Evolutionary conservation across 768 basidiomycete species (phyloP), one percentile per base, ranked within the genome.

Genomic region (Rhodotorula paludigena): DNA sequence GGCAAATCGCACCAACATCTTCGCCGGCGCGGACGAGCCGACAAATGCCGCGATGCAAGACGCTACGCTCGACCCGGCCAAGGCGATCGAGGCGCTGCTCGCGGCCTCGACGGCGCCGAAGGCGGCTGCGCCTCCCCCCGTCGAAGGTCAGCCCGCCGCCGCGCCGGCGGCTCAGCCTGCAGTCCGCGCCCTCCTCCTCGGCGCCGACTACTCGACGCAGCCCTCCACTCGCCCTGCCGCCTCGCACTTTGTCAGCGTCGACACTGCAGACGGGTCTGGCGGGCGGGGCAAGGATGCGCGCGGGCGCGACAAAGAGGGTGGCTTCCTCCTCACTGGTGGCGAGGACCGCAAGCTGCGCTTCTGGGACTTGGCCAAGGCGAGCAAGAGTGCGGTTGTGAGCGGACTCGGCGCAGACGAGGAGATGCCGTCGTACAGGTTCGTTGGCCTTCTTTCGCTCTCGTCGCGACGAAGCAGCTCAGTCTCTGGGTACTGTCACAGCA

Each of bases 311-410:
- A 49, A 51, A 59, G 53, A 57, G 25, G 55, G 63, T 45, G 62
- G 65, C 0, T 97, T 86, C 77, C 82, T 94, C 78, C 79, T 97
- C 36, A 91, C 85, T 32, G 94, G 90, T 2, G 94, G 92, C 0
- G 90, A 93, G 73, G 96, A 99, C 78, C 83, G 87, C 56, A 87
- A 86, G 73, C 82, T 99, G 47, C 83, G 91, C 33, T 81, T 90
- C 69, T 97, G 92, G 92, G 92, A 98, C 78, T 77, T 96, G 64
- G 84, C 81, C 14, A 84, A 83, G 72, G 77, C 86, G 35, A 86
- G 89, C 64, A 83, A 86, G 38, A 90, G 92, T 18, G 81, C 84
- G 0, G 83, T 97, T 28, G 79, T 98, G 61, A 91, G 88, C 76
- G 90, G 90, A 3, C 79, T 84, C 3, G 90, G 90, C 70, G 81